phyloP scores from a whole-genome alignment of 257 asterid genomes.

The Plantago major region DNA sequence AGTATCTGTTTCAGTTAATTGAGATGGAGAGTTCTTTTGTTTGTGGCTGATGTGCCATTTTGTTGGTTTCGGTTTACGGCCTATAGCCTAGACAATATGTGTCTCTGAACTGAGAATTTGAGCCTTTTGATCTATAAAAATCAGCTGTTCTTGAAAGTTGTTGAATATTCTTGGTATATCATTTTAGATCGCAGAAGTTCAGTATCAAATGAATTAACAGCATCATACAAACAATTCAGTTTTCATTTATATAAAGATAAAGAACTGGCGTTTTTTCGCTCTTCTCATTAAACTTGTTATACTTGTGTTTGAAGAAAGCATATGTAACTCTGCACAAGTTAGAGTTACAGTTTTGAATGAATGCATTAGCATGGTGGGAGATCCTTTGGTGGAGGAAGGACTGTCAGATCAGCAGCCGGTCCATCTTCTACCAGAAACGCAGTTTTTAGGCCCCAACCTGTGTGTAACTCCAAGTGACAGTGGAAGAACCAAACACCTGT shows the following conservation, averaged over 20 bases:
- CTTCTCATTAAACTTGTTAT: conserved; percentile 5
- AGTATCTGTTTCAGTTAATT: conserved; percentile 39
- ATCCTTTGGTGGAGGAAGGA: conserved; percentile 55
- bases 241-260: not conserved
- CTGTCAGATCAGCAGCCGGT: conserved; percentile 36
- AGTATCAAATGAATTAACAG: no score
- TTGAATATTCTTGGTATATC: no score
- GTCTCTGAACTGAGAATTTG: no score
- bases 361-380: conserved; percentile 42
- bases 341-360: not conserved
- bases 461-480: conserved; percentile 60
- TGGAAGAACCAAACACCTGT: conserved; percentile 55
- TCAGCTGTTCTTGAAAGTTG: no score
- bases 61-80: not conserved
- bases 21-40: not conserved
- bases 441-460: conserved; percentile 61
- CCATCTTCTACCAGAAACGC: conserved; percentile 59
- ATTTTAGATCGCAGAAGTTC: no score
- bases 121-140: no score
- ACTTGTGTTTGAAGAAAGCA: conserved; percentile 17
- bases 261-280: conserved; percentile 1
- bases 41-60: not conserved
- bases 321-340: not conserved
- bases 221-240: not conserved
- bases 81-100: no score